phyloP scores from a whole-genome alignment of 164 flowering plant genomes.

The Chimonanthus praecox region DNA sequence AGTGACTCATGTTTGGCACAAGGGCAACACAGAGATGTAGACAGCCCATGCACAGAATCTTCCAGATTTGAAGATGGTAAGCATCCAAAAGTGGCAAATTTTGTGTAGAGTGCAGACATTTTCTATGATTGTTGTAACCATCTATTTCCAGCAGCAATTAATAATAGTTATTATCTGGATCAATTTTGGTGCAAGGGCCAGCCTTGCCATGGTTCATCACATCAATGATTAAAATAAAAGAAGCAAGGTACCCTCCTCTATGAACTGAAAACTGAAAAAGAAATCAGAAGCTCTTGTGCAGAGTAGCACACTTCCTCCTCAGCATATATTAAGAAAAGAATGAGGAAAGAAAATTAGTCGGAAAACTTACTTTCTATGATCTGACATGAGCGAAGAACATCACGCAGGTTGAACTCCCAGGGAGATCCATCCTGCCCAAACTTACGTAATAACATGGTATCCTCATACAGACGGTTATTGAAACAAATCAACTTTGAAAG shows the following conservation, averaged over 20 bases:
- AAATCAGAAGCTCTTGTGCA: no score
- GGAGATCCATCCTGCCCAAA: conserved; percentile 89
- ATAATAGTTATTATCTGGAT: no score
- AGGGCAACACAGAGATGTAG: no score
- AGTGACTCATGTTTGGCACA: no score
- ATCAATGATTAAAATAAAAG: not conserved
- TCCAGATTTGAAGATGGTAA: no score
- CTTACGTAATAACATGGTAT: conserved; percentile 60
- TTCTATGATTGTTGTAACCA: no score
- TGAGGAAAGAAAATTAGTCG: not conserved
- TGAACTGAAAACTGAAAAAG: not conserved
- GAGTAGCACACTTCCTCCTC: not conserved
- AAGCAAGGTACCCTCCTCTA: not conserved
- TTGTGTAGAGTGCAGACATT: no score
- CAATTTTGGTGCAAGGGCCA: not conserved
- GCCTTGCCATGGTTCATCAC: not conserved
- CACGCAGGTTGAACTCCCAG: conserved; percentile 99
- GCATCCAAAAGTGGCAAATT: no score
- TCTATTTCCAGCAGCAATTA: no score
- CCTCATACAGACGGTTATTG: conserved; percentile 67
- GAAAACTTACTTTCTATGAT: conserved; percentile 55
- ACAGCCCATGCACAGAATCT: no score
- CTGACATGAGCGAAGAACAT: conserved; percentile 88
- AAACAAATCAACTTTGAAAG: conserved; percentile 63
- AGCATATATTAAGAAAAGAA: not conserved